A percentile compares a stretch with the other conserved stretches of the same genome.
These are phyloP conservation scores for Westerdykella ornata DNA, from an alignment of 2,329 filamentous ascomycete genomes.

Conservation along the genomic window DNA sequence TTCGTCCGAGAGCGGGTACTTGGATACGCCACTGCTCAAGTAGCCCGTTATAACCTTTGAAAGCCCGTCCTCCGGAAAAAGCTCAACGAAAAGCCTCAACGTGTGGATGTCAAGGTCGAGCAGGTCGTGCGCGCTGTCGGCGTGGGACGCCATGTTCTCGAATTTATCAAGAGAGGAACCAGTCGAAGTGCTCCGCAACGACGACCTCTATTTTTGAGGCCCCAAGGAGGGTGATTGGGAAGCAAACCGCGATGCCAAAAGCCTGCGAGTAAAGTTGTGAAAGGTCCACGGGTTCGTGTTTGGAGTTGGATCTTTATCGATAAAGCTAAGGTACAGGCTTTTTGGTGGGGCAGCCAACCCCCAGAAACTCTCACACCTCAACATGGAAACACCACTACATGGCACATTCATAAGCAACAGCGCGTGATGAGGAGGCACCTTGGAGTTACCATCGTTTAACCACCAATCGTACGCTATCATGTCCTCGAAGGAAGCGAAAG, in stretches of 20 bases:
- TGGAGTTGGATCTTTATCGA: no score
- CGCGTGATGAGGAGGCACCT: slow-evolving; percentile 10
- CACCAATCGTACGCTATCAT: slow-evolving; percentile 11
- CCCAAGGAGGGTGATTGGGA: no score
- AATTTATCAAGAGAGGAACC: no score
- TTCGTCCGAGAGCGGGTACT: slow-evolving; percentile 56
- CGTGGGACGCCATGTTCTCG: slow-evolving; percentile 28
- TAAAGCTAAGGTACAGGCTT: slow-evolving; percentile 4
- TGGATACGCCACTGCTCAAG: slow-evolving; percentile 74
- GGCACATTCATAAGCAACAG: slow-evolving; percentile 16
- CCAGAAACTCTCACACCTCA: slow-evolving; percentile 6
- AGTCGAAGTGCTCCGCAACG: no score
- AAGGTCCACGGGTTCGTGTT: no score
- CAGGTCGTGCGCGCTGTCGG: slow-evolving; percentile 33
- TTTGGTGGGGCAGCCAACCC: slow-evolving; percentile 19
- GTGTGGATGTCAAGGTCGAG: slow-evolving; percentile 69
- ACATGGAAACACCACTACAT: slow-evolving; percentile 9
- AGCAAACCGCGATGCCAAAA: no score
- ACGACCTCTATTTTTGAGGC: no score
- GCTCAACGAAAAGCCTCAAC: slow-evolving; percentile 70
- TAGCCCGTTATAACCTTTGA: slow-evolving; percentile 76
- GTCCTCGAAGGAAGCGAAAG: slow-evolving; percentile 48
- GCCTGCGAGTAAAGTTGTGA: no score
- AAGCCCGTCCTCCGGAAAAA: slow-evolving; percentile 80
- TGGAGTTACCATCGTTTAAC: background rate